Conservation (phyloP, 129 eudicot species). For the Centrapalus pauciflorus region DNA sequence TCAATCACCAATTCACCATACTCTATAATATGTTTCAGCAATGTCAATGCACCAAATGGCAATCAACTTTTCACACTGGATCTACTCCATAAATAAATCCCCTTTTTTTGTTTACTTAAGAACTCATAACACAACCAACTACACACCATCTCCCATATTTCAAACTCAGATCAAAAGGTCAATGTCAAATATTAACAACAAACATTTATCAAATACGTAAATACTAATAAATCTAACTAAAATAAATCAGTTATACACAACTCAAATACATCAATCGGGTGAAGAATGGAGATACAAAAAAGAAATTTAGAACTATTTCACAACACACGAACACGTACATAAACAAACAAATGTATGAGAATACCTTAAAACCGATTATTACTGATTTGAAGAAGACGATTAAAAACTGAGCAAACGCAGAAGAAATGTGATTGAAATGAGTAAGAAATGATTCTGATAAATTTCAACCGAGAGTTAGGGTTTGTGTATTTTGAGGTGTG, state of each 20-base stretch:
- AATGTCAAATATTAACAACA: constrained; percentile 1
- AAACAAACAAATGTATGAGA: constrained; percentile 1
- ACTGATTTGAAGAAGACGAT: constrained; percentile 9
- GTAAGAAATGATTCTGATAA: constrained; percentile 3
- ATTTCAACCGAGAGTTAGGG: constrained; percentile 6
- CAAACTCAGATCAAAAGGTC: constrained; percentile 15
- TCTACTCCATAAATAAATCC: neutral
- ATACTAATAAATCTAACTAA: neutral
- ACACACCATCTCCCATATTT: constrained; percentile 5
- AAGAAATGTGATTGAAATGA: constrained; percentile 16
- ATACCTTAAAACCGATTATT: constrained; percentile 18
- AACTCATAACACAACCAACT: constrained; percentile 8
- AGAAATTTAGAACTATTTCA: constrained; percentile 1
- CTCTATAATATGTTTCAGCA: too few relatives aligned
- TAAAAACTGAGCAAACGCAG: neutral
- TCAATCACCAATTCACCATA: neutral
- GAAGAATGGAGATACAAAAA: neutral
- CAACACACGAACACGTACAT: neutral
- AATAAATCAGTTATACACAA: neutral
- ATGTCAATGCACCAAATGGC: constrained; percentile 12
- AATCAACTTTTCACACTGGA: constrained; percentile 9
- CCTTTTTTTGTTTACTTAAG: neutral
- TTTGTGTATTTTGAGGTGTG: constrained; percentile 3
- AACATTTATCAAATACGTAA: neutral
- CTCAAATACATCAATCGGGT: neutral